phyloP scores from a whole-genome alignment of 2,329 filamentous ascomycete genomes.

The Talaromyces sp. region DNA sequence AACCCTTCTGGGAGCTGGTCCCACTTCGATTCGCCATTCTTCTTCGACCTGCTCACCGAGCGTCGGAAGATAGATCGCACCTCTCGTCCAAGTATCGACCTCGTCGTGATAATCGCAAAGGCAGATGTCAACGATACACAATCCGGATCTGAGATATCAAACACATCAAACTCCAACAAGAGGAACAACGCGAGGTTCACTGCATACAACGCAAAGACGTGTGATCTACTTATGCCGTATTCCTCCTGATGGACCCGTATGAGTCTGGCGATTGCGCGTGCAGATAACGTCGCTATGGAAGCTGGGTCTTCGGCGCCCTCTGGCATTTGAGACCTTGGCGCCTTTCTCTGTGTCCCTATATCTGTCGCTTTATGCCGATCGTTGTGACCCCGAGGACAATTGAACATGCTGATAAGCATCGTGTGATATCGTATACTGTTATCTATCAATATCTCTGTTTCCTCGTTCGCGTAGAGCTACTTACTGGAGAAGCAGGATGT shows the following conservation, averaged over 20 bases:
- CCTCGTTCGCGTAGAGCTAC: not conserved
- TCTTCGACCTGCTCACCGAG: constrained; percentile 23
- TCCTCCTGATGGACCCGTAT: constrained; percentile 32
- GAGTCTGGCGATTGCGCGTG: constrained; percentile 30
- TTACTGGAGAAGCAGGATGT: constrained; percentile 33
- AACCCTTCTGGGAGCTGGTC: constrained; percentile 25
- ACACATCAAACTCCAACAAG: constrained; percentile 25
- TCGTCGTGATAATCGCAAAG: constrained; percentile 33
- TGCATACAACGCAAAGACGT: constrained; percentile 38
- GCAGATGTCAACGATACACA: constrained; percentile 34
- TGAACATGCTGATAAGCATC: constrained; percentile 36
- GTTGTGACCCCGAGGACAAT: constrained; percentile 25
- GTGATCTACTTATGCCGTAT: constrained; percentile 34
- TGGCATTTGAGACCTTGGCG: constrained; percentile 11
- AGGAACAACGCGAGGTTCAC: constrained; percentile 38
- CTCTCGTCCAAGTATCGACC: constrained; percentile 32
- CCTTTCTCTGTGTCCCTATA: not conserved
- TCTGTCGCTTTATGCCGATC: constrained; percentile 1
- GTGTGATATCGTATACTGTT: constrained; percentile 36
- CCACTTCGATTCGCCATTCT: constrained; percentile 9
- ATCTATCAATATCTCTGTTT: not conserved
- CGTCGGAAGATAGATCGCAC: constrained; percentile 38
- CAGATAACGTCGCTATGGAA: constrained; percentile 28
- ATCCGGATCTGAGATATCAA: constrained; percentile 34
- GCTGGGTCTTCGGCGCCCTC: constrained; percentile 5